phyloP scores from a whole-genome alignment of 441 rosid genomes.

The California macrophylla region DNA sequence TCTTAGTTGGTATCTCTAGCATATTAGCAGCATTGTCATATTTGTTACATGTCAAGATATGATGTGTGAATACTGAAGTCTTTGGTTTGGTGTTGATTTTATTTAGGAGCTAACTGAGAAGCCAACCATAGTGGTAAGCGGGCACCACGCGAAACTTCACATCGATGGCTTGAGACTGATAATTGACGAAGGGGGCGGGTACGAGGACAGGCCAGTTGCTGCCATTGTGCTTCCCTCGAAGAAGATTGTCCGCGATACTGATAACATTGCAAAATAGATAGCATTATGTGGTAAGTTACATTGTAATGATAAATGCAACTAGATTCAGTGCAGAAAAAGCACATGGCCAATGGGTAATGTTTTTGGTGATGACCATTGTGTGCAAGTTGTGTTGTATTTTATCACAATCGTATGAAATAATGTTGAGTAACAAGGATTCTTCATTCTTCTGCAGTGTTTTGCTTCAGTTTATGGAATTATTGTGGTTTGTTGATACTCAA shows the following conservation, averaged over 20 bases:
- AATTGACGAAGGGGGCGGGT: slow-evolving; percentile 79
- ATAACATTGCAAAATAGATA: slow-evolving; percentile 10
- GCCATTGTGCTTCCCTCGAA: slow-evolving; percentile 58
- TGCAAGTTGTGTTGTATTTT: not conserved
- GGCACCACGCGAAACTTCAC: slow-evolving; percentile 73
- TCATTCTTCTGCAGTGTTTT: not conserved
- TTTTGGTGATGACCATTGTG: not conserved
- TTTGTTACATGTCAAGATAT: not conserved
- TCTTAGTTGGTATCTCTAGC: not conserved
- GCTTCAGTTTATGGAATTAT: not conserved
- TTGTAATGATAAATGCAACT: not conserved
- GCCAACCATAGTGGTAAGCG: slow-evolving; percentile 56
- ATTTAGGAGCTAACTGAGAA: slow-evolving; percentile 39
- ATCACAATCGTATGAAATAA: not conserved
- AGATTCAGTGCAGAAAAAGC: not conserved
- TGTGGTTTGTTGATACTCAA: no score
- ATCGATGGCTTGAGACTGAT: slow-evolving; percentile 66
- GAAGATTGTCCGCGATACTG: slow-evolving; percentile 47
- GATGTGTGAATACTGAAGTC: not conserved
- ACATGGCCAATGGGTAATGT: not conserved
- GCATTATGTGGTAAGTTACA: not conserved
- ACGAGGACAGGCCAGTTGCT: slow-evolving; percentile 49
- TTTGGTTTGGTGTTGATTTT: slow-evolving; percentile 4
- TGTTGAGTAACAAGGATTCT: not conserved
- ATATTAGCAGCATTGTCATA: not conserved